phyloP scores from a whole-genome alignment of 129 eudicot genomes.

The Heracleum sosnowskyi region DNA sequence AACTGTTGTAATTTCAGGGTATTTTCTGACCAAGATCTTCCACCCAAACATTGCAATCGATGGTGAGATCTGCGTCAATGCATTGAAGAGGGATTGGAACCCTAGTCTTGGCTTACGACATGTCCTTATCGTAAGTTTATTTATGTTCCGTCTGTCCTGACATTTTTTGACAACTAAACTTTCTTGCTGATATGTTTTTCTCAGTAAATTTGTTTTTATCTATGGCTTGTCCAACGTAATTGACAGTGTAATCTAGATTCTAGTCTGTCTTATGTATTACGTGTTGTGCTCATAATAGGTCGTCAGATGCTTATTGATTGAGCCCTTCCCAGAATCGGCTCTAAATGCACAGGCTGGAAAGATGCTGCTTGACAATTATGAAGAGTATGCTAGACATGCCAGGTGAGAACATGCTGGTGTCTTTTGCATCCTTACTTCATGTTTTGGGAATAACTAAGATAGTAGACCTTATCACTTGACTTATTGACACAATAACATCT shows the following conservation, averaged over 20 bases:
- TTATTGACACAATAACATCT: background rate
- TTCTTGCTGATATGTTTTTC: too few species aligned
- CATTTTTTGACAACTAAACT: background rate
- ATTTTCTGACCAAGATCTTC: slow-evolving; percentile 90
- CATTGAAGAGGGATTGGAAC: slow-evolving; percentile 91
- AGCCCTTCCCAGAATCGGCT: slow-evolving; percentile 97
- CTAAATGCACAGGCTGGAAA: slow-evolving; percentile 93
- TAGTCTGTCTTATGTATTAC: background rate
- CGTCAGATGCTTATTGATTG: slow-evolving; percentile 83
- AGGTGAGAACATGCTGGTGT: slow-evolving; percentile 40
- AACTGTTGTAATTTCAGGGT: slow-evolving; percentile 38
- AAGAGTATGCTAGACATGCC: slow-evolving; percentile 94
- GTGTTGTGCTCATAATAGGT: slow-evolving; percentile 38
- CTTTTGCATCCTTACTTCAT: background rate
- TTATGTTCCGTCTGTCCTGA: background rate
- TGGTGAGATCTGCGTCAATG: slow-evolving; percentile 97
- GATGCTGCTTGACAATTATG: slow-evolving; percentile 85
- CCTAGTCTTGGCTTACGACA: slow-evolving; percentile 92
- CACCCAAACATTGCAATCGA: slow-evolving; percentile 81
- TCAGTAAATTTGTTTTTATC: too few species aligned
- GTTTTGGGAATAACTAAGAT: background rate
- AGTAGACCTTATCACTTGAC: background rate
- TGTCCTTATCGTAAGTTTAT: slow-evolving; percentile 63
- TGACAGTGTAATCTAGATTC: too few species aligned
- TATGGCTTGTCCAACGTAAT: too few species aligned